Evolutionary conservation across 176 grass and related monocot species (phyloP), one percentile per base, ranked within the genome.

Genomic region (Bothriochloa decipiens): DNA sequence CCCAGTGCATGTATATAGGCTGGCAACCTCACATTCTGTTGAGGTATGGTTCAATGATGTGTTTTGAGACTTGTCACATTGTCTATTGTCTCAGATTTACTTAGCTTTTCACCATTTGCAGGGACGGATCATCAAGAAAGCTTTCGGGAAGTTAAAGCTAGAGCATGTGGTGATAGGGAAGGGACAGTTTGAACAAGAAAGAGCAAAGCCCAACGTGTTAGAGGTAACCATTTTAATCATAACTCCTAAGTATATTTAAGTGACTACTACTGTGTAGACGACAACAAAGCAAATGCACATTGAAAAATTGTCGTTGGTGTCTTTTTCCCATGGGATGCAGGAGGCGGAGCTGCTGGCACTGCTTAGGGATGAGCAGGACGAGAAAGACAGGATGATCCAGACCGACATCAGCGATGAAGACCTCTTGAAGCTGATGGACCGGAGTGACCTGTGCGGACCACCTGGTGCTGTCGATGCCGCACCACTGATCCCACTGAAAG

Each of bases 101-200:
- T 76, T 53, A 72, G 77, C 29, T 72, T 75, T 80, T 58, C 16
- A 4, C 64, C 70, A 28, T 70, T 84, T 84, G 35, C 85, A 98
- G 96, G 96, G 88, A 4, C 76, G 83, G 42, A 98, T 98, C 11
- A 95, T 98, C 57, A 98, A 94, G 74, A 98, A 55, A 84, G 96
- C 96, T 75, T 98, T 98, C 58, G 81, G 14, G 11, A 98, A 98
- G 82, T 26, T 98, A 81, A 95, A 90, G 75, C 85, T 98, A 70
- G 96, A 98, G 70, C 91, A 98, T 29, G 93, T 98, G 28, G 96
- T 98, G 77, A 98, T 95, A 1, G 93, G 92, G 13, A 94, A 94
- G 92, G 96, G 96, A 15, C 91, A 98, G 70, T 98, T 98, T 39
- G 77, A 95, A 68, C 96, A 95, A 89, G 93, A 95, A 5, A 77